phyloP scores from a whole-genome alignment of 78 protist genomes.

The Dictyostelium brefeldianum region DNA sequence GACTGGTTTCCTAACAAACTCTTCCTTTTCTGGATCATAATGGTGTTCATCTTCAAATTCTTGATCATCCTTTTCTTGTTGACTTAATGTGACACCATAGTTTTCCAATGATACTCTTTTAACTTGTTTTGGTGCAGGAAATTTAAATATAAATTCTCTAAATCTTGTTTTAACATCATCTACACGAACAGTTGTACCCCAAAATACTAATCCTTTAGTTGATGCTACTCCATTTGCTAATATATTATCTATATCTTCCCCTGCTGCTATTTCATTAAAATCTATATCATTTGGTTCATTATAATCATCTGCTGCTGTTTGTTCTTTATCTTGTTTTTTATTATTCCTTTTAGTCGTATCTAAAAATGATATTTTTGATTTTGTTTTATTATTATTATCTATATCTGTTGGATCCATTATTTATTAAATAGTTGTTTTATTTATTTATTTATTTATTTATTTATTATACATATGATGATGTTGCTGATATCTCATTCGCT shows the following conservation, averaged over 20 bases:
- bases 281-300: conserved; percentile 10
- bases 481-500: too few relatives aligned
- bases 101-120: neutral
- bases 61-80: neutral
- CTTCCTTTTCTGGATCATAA: neutral
- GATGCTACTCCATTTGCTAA: neutral
- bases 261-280: neutral
- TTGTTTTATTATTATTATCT: neutral
- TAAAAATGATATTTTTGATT: neutral
- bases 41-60: neutral
- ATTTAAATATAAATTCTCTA: conserved; percentile 36
- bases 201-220: conserved; percentile 7
- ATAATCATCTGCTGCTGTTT: neutral
- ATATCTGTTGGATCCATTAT: neutral
- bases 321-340: neutral
- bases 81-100: too few relatives aligned
- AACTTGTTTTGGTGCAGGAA: neutral
- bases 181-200: conserved; percentile 51
- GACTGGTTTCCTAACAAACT: neutral
- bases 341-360: neutral
- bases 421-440: neutral
- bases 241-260: neutral
- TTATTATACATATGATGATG: neutral
- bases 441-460: neutral
- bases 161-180: conserved; percentile 33